Evolutionary conservation across 257 asterid species (phyloP).

Genomic region (Penstemon newberryi): DNA sequence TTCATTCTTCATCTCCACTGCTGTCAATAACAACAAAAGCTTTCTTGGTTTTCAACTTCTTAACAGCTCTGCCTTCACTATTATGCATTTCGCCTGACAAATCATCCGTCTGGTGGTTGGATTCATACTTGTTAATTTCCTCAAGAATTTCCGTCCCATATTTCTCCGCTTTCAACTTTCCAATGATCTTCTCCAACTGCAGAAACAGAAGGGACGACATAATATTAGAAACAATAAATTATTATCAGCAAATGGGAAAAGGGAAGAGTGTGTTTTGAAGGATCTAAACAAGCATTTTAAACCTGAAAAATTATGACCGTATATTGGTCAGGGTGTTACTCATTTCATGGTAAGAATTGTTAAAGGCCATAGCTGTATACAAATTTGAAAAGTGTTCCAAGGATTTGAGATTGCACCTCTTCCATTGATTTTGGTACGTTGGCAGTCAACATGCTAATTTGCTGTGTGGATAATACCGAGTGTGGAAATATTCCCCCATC

Average conservation of each 20-base stretch:
- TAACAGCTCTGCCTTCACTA: conserved; percentile 35
- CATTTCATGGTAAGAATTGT: not conserved
- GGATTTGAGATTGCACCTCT: conserved; percentile 51
- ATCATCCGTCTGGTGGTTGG: conserved; percentile 33
- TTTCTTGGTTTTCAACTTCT: conserved; percentile 54
- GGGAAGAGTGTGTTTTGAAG: not conserved
- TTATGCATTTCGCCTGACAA: conserved; percentile 28
- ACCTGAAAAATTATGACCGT: not conserved
- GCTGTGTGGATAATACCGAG: conserved; percentile 85
- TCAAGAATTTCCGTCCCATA: conserved; percentile 69
- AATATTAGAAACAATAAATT: not conserved
- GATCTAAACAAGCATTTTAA: not conserved
- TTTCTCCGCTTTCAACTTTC: conserved; percentile 80
- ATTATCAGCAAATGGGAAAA: not conserved
- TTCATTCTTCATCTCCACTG: conserved; percentile 74
- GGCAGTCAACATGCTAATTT: conserved; percentile 53
- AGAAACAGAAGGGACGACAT: conserved; percentile 4
- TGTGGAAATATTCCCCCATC: conserved; percentile 95
- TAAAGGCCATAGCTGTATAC: not conserved
- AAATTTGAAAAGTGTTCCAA: not conserved
- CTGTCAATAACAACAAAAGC: conserved; percentile 61
- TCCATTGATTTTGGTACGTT: conserved; percentile 63
- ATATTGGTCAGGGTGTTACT: not conserved
- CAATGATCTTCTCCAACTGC: conserved; percentile 89
- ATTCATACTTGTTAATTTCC: conserved; percentile 44